A percentile compares a stretch with the other conserved stretches of the same genome.
Conservation (phyloP, 352 stramenopile species). For the Globisporangium megalacanthum region DNA sequence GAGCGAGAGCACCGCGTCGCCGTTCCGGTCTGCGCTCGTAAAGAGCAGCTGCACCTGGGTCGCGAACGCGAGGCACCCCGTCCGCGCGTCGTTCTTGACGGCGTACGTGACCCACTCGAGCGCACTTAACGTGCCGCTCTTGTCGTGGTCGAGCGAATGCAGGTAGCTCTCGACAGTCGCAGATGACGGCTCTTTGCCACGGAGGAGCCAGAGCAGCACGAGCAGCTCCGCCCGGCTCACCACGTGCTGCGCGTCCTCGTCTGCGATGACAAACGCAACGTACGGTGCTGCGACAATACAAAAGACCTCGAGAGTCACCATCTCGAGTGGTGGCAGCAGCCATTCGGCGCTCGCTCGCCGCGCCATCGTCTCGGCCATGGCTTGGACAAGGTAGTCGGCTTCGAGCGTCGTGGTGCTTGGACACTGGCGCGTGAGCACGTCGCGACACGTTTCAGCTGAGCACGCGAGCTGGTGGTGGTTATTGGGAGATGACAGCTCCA, state of each 20-base stretch:
- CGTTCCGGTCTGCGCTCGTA: conserved; percentile 40
- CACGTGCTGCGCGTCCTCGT: conserved; percentile 51
- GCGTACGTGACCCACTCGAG: conserved; percentile 72
- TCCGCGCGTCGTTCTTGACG: conserved; percentile 39
- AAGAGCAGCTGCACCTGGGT: conserved; percentile 60
- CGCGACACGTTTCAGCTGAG: conserved; percentile 25
- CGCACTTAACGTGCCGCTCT: conserved; percentile 42
- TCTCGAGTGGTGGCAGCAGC: conserved; percentile 4
- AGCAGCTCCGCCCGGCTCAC: conserved; percentile 53
- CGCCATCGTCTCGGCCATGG: conserved; percentile 35
- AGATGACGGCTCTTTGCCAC: conserved; percentile 46
- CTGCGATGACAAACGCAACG: conserved; percentile 54
- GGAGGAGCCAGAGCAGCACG: conserved; percentile 63
- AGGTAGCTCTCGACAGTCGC: conserved; percentile 41
- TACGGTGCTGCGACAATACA: conserved; percentile 56
- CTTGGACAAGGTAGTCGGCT: conserved; percentile 34
- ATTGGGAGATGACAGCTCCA: background rate
- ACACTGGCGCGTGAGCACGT: conserved; percentile 38
- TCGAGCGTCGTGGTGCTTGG: conserved; percentile 24
- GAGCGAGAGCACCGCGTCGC: conserved; percentile 47
- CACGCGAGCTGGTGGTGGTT: conserved; percentile 33
- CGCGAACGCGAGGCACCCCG: conserved; percentile 31
- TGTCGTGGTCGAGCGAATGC: conserved; percentile 51
- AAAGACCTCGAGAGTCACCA: conserved; percentile 53
- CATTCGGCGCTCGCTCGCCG: background rate